phyloP scores from a whole-genome alignment of 1,284 basidiomycete genomes.

The Leccinum griseonigrum region DNA sequence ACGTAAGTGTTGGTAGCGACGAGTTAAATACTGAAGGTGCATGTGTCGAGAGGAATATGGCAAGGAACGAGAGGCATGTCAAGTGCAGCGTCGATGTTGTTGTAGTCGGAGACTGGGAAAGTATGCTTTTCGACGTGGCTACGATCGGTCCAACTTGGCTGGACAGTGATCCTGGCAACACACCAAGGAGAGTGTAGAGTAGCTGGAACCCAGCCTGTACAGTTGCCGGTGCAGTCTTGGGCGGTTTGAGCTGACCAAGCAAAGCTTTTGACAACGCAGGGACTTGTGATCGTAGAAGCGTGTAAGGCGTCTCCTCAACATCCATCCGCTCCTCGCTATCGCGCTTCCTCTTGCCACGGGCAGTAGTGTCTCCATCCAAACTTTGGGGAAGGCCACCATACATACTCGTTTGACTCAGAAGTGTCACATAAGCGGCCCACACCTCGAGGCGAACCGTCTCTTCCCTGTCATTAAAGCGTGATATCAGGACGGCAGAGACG shows the following conservation, averaged over 20 bases:
- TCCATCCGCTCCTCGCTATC: slow-evolving; percentile 71
- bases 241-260: slow-evolving; percentile 78
- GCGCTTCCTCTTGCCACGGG: slow-evolving; percentile 76
- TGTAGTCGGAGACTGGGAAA: slow-evolving; percentile 62
- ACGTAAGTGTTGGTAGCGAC: slow-evolving; percentile 65
- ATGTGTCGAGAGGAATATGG: slow-evolving; percentile 82
- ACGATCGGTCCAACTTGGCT: slow-evolving; percentile 64
- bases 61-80: slow-evolving; percentile 81
- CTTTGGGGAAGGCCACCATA: slow-evolving; percentile 61
- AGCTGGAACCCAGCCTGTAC: slow-evolving; percentile 86
- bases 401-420: slow-evolving; percentile 82
- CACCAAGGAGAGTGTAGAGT: slow-evolving; percentile 72
- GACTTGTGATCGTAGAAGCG: slow-evolving; percentile 71
- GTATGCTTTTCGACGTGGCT: slow-evolving; percentile 58
- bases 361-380: slow-evolving; percentile 47
- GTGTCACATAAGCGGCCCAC: slow-evolving; percentile 79
- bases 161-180: slow-evolving; percentile 83
- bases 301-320: slow-evolving; percentile 73
- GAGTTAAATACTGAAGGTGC: slow-evolving; percentile 61
- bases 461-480: slow-evolving; percentile 92
- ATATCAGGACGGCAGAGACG: slow-evolving; percentile 85
- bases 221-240: slow-evolving; percentile 77
- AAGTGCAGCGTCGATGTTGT: slow-evolving; percentile 76
- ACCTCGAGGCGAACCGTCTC: slow-evolving; percentile 95
- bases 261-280: slow-evolving; percentile 79